Conservation (phyloP, 768 basidiomycete species). For the Gymnopilus dilepis region DNA sequence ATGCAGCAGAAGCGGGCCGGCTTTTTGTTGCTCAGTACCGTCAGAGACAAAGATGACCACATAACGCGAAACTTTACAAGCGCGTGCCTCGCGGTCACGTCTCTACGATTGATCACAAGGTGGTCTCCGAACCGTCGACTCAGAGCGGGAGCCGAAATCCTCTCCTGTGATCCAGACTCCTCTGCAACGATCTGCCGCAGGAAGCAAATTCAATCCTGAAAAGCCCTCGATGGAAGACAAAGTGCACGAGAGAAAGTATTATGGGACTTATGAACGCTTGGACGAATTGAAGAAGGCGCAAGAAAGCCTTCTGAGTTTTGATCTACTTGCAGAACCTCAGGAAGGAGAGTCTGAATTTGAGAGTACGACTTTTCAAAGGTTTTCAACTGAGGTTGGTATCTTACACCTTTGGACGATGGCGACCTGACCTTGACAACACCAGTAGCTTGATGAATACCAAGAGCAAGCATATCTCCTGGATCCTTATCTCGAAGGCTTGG, state of each 20-base stretch:
- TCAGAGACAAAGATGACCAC: neutral
- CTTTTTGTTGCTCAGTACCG: neutral
- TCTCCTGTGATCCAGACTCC: neutral
- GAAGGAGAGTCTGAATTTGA: constrained; percentile 51
- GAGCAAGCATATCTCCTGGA: constrained; percentile 94
- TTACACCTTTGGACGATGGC: neutral
- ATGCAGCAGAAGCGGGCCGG: neutral
- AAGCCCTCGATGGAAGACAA: constrained; percentile 19
- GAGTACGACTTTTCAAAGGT: constrained; percentile 42
- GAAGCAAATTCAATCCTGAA: neutral
- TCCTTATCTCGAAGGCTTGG: constrained; percentile 81
- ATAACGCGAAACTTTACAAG: constrained; percentile 1
- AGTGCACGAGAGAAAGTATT: constrained; percentile 45
- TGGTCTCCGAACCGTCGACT: neutral
- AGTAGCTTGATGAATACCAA: constrained; percentile 86
- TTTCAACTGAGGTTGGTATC: constrained; percentile 56
- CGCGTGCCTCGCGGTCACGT: constrained; percentile 4
- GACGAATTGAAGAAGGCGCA: constrained; percentile 65
- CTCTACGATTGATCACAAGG: neutral
- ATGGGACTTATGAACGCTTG: constrained; percentile 64
- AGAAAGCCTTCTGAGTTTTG: constrained; percentile 50
- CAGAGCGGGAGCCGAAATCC: neutral
- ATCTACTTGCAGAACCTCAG: constrained; percentile 49
- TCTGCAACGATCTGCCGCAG: neutral
- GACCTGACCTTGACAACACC: neutral